phyloP scores from a whole-genome alignment of 179 eudicot genomes.

The Gypsophila paniculata region DNA sequence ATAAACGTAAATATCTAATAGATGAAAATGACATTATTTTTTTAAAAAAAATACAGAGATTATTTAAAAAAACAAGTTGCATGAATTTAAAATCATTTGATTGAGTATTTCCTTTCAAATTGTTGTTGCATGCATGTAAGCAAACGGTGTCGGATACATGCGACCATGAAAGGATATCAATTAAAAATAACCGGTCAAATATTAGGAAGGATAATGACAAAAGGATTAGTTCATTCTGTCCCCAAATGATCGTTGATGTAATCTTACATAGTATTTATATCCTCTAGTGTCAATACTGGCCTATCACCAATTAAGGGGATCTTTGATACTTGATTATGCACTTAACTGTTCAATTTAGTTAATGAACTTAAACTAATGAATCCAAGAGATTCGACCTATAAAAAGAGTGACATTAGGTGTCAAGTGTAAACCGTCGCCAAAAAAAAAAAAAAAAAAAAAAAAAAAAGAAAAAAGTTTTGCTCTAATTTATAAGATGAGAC shows the following conservation, averaged over 20 bases:
- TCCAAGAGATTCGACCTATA: background rate
- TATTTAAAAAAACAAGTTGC: background rate
- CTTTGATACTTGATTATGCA: background rate
- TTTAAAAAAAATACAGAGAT: background rate
- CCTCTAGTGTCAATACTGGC: background rate
- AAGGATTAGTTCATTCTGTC: constrained; percentile 17
- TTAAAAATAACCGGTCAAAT: constrained; percentile 19
- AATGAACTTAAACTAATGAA: background rate
- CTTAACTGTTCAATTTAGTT: no score
- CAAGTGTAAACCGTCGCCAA: no score
- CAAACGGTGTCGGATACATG: constrained; percentile 12
- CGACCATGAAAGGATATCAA: constrained; percentile 1
- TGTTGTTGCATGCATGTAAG: constrained; percentile 28
- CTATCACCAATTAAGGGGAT: constrained; percentile 11
- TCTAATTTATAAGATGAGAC: no score
- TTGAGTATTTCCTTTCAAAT: background rate
- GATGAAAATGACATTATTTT: no score
- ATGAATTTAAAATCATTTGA: background rate
- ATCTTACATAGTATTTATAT: background rate
- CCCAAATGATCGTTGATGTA: constrained; percentile 16
- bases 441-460: no score
- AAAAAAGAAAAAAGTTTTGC: no score
- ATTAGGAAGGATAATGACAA: constrained; percentile 18
- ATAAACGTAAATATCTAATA: no score
- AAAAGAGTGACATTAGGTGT: background rate